Percentiles rank a stretch among this genome's conserved stretches.
Evolutionary conservation across 1,284 basidiomycete genomes (phyloP).

Genomic region (Rhodofomes roseus): DNA sequence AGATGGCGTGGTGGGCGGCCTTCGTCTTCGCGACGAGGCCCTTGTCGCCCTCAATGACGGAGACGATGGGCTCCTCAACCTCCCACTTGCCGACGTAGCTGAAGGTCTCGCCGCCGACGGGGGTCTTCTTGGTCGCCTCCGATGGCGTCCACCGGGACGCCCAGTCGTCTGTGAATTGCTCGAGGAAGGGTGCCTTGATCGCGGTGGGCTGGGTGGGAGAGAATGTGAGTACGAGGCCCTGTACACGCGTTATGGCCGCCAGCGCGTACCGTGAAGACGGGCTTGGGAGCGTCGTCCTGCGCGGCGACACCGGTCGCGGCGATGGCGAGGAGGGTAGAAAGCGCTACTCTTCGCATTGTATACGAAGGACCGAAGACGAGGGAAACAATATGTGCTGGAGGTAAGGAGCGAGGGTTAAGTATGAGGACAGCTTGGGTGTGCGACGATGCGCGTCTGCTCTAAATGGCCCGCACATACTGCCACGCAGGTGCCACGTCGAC

Average conservation of each 20-base stretch:
- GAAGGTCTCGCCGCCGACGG: constrained; percentile 90
- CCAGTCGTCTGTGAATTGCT: constrained; percentile 96
- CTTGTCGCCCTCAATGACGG: constrained; percentile 79
- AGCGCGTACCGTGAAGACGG: constrained; percentile 59
- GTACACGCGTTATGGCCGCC: not conserved
- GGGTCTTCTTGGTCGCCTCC: constrained; percentile 95
- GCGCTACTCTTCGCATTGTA: constrained; percentile 79
- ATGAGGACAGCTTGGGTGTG: constrained; percentile 18
- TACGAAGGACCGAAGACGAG: constrained; percentile 62
- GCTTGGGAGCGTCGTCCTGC: constrained; percentile 56
- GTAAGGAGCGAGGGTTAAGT: constrained; percentile 35
- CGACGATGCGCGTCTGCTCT: constrained; percentile 25
- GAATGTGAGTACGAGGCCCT: constrained; percentile 10
- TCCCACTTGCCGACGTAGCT: constrained; percentile 97
- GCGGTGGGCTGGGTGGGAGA: constrained; percentile 68
- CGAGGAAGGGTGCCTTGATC: constrained; percentile 91
- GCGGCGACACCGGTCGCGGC: constrained; percentile 60
- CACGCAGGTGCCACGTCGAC: constrained; percentile 45
- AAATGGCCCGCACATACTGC: constrained; percentile 36
- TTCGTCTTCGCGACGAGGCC: constrained; percentile 92
- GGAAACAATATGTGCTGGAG: constrained; percentile 29
- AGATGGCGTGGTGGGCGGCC: constrained; percentile 96
- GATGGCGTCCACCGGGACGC: constrained; percentile 92
- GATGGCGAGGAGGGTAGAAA: constrained; percentile 65
- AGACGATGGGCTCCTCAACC: constrained; percentile 81